Evolutionary conservation across 2,329 filamentous ascomycete genomes (phyloP).

Genomic region (Neonectria ditissima): DNA sequence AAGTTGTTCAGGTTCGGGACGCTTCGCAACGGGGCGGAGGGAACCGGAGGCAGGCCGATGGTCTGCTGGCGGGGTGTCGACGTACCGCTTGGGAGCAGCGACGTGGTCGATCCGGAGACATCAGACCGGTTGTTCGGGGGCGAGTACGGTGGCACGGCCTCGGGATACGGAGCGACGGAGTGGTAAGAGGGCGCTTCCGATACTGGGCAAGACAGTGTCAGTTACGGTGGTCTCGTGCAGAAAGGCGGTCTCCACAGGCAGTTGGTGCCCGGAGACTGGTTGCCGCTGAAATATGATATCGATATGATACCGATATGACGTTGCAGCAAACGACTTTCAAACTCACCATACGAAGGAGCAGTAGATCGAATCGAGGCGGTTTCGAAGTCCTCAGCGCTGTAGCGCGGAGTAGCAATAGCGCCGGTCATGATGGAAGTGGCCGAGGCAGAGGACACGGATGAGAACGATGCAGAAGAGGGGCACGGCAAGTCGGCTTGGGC

Average conservation of each 20-base stretch:
- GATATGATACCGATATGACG: background rate
- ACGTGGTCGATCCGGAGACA: constrained; percentile 28
- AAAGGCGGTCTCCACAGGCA: constrained; percentile 19
- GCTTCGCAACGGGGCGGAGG: constrained; percentile 53
- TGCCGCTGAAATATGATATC: constrained; percentile 19
- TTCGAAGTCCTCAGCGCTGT: constrained; percentile 69
- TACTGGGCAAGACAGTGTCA: constrained; percentile 53
- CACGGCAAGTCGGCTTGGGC: constrained; percentile 38
- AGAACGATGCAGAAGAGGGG: constrained; percentile 35
- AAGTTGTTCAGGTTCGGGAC: constrained; percentile 63
- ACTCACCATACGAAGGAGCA: constrained; percentile 75
- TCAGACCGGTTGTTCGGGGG: constrained; percentile 46
- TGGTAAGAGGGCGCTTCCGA: constrained; percentile 76
- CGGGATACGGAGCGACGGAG: constrained; percentile 62
- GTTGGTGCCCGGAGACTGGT: constrained; percentile 7
- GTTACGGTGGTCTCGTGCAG: constrained; percentile 35
- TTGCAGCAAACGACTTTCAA: constrained; percentile 13
- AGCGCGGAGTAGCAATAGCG: constrained; percentile 48
- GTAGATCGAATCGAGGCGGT: constrained; percentile 74
- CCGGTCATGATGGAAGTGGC: constrained; percentile 48
- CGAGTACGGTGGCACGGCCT: constrained; percentile 64
- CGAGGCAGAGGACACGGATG: constrained; percentile 27
- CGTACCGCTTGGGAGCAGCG: constrained; percentile 40
- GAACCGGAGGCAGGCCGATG: constrained; percentile 64
- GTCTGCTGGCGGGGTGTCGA: constrained; percentile 49